Base-by-base conservation (phyloP, 352 stramenopile genomes). In the Aphanomyces invadans region DNA sequence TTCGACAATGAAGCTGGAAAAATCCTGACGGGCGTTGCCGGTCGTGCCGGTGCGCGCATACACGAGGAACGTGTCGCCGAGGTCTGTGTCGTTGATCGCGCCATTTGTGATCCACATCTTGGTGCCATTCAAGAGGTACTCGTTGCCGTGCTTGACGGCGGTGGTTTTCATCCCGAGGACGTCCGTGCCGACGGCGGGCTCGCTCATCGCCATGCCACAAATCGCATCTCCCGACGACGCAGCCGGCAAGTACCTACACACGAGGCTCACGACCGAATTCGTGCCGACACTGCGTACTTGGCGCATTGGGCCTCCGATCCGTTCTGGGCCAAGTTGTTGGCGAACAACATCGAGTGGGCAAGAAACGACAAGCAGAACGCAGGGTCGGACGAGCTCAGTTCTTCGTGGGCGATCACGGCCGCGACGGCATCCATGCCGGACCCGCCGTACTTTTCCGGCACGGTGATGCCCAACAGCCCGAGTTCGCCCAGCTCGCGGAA, bases 31-130 rank as follows among this genome's bases (percentile, higher is more conserved):
- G 21, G 76, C 81, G 63, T 88, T 92, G 53, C 81, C 83, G 25
- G 79, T 80, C 64, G 79, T 86, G 52, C 92, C 95, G 65, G 96
- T 99, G 54, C 92, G 83, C 19, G 97, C 97, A 75, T 99, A 99
- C 4, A 99, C 95, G 11, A 99, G 77, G 66, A 99, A 99, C 26
- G 91, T 78, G 75, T 99, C 97, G 33, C 97, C 97, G 26, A 98
- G 87, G 17, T 96, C 88, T 2, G 77, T 83, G 67, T 96, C 87
- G 74, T 97, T 96, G 21, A 99, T 65, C n/a, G 95, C 96, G 23
- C 97, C 97, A 74, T 99, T 99, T 5, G 97, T 99, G 77, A 99
- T 99, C 97, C 97, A 99, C 96, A 99, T 99, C 69, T 93, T 93
- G 59, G 83, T 86, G 61, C 85, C 85, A 70, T 92, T 93, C 44